Conservation (phyloP, 169 alveolate species). For the Plasmodium coatneyi region DNA sequence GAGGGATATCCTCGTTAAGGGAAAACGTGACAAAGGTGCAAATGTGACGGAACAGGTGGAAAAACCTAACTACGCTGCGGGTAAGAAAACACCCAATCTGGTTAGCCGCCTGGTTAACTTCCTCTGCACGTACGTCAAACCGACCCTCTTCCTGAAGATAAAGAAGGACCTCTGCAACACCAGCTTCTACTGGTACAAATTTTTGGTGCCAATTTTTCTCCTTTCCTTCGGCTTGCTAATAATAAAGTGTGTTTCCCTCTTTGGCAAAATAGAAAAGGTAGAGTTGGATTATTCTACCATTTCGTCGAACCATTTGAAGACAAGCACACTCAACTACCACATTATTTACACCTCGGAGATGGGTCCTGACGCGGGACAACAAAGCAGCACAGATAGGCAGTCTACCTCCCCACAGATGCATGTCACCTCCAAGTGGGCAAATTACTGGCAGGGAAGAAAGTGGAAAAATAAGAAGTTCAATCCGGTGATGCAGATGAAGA, state of each 20-base stretch:
- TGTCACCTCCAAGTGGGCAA: neutral
- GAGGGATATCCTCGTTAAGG: neutral
- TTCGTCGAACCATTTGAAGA: constrained; percentile 11
- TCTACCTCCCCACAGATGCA: neutral
- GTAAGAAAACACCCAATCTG: neutral
- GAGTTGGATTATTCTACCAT: constrained; percentile 30
- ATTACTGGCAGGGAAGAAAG: neutral
- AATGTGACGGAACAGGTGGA: neutral
- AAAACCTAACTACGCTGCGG: neutral
- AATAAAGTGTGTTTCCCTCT: constrained; percentile 57
- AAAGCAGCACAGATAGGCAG: neutral
- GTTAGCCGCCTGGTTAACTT: neutral
- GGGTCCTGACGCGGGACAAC: neutral
- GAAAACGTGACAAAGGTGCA: neutral
- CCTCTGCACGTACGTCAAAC: constrained; percentile 18
- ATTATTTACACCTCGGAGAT: constrained; percentile 11
- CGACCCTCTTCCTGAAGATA: constrained; percentile 19
- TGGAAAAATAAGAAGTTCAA: neutral
- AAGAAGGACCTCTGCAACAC: constrained; percentile 26
- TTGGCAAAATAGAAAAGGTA: constrained; percentile 33
- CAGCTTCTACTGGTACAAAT: constrained; percentile 69
- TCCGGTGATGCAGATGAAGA: neutral
- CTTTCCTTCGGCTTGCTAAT: constrained; percentile 43
- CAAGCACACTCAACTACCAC: constrained; percentile 34
- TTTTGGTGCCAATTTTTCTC: constrained; percentile 36